A percentile compares a stretch with the other conserved stretches of the same genome.
These are phyloP conservation scores for Pogostemon cablin DNA, from an alignment of 257 asterid species.

Conservation along the genomic window DNA sequence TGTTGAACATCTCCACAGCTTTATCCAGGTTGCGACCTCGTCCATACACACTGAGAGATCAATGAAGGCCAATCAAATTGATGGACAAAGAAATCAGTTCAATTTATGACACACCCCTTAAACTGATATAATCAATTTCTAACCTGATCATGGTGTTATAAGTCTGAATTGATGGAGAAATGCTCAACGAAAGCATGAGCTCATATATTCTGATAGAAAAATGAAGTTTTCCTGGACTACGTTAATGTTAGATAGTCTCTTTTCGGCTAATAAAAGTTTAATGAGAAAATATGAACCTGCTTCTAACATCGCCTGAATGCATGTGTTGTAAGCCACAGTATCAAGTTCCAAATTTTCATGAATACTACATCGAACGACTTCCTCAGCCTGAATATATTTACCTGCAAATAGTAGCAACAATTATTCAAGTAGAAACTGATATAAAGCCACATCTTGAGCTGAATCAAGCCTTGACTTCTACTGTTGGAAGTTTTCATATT, in stretches of 20 bases:
- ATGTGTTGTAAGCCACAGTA: constrained; percentile 93
- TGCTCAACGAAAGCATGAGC: constrained; percentile 63
- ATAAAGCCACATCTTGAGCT: constrained; percentile 25
- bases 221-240: constrained; percentile 72
- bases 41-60: constrained; percentile 75
- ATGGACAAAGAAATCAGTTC: background rate
- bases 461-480: background rate
- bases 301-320: constrained; percentile 81
- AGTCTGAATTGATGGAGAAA: constrained; percentile 79
- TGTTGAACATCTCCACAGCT: constrained; percentile 67
- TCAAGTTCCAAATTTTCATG: constrained; percentile 71
- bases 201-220: constrained; percentile 71
- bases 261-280: constrained; percentile 20
- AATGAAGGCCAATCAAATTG: constrained; percentile 31
- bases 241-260: constrained; percentile 28
- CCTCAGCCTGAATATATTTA: constrained; percentile 60
- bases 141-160: constrained; percentile 95
- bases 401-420: constrained; percentile 51
- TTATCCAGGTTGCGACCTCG: constrained; percentile 74
- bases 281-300: constrained; percentile 56
- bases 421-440: constrained; percentile 25
- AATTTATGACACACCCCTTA: background rate
- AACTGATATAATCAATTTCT: constrained; percentile 22
- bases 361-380: constrained; percentile 58
- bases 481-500: background rate